Conservation (phyloP, 345 rosid species). For the Pistacia integerrima region DNA sequence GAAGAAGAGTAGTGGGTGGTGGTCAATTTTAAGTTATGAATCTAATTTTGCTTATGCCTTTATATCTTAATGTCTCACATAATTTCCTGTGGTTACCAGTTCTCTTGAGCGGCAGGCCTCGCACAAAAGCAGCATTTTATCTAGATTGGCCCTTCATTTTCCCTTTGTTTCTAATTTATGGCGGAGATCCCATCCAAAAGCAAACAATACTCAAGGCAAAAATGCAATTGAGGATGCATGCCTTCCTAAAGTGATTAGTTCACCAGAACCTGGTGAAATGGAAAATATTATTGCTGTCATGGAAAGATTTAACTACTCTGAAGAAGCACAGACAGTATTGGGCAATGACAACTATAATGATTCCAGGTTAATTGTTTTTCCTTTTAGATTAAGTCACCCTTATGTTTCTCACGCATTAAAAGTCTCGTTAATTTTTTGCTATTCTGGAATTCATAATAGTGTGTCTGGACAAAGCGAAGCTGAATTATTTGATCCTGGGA, state of each 20-base stretch:
- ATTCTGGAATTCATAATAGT: conserved; percentile 23
- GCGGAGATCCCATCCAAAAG: conserved; percentile 36
- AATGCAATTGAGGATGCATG: conserved; percentile 24
- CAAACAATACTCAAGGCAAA: conserved; percentile 30
- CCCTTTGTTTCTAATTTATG: conserved; percentile 66
- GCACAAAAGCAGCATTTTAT: conserved; percentile 52
- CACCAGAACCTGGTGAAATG: conserved; percentile 25
- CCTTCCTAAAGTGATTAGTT: conserved; percentile 21
- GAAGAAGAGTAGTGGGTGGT: neutral
- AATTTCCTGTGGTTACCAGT: conserved; percentile 41
- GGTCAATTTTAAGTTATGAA: conserved; percentile 10
- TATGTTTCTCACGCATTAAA: neutral
- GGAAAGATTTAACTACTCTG: conserved; percentile 35
- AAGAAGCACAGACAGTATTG: conserved; percentile 33
- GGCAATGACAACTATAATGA: conserved; percentile 26
- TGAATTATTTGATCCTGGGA: conserved; percentile 32
- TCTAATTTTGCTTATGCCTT: conserved; percentile 1
- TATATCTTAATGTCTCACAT: conserved; percentile 24
- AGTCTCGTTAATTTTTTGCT: conserved; percentile 9
- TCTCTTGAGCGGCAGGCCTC: conserved; percentile 34
- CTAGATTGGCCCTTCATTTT: conserved; percentile 60
- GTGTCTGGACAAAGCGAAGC: conserved; percentile 39
- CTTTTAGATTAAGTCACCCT: conserved; percentile 4
- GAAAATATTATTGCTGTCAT: conserved; percentile 27
- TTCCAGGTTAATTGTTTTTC: conserved; percentile 37